Evolutionary conservation across 495 filamentous ascomycete genomes (phyloP), one percentile per base, ranked within the genome.

Genomic region (Penicillium simplicissimum): DNA sequence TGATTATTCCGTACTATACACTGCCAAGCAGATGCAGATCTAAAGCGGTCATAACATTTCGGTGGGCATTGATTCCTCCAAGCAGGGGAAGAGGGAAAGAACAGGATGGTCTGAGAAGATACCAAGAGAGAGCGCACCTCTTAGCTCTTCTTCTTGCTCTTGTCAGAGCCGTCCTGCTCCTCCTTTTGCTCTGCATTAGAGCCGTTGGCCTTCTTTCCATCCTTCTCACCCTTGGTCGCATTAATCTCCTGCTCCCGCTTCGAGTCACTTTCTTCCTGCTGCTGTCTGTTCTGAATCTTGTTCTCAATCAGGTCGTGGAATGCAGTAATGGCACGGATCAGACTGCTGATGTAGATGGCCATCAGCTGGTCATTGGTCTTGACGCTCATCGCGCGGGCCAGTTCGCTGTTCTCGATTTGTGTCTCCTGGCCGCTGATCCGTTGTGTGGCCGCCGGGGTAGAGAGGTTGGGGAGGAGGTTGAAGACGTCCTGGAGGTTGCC

Each of bases 231-330:
- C 71, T 88, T 88, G 21, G 67, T 73, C 38, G 72, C 75, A 59
- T 82, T 85, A 45, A 76, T 74, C 60, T 81, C 76, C 62, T 91
- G 89, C 52, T 90, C 87, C 75, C 90, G 88, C 83, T 89, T 90
- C 57, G 84, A 85, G 65, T 97, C 92, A 76, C 90, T 92, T 73
- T 98, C 95, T 71, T 97, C 95, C 76, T 96, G 92, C 72, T 94
- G 91, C 78, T 97, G 94, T 67, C 93, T 81, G 79, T 98, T 98
- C 81, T 98, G 95, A 62, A 98, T 96, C 88, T 98, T 98, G 79
- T 98, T 98, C 82, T 98, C 95, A 68, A 98, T 98, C 63, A 98
- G 79, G 76, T 98, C 95, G 74, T 98, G 95, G 87, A 98, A 98
- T 14, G 95, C 96, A 8, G 95, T 98, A 69, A 98, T 98, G 34